Conservation (phyloP, 2,329 filamentous ascomycete genomes). For the Stagonosporopsis tanaceti region DNA sequence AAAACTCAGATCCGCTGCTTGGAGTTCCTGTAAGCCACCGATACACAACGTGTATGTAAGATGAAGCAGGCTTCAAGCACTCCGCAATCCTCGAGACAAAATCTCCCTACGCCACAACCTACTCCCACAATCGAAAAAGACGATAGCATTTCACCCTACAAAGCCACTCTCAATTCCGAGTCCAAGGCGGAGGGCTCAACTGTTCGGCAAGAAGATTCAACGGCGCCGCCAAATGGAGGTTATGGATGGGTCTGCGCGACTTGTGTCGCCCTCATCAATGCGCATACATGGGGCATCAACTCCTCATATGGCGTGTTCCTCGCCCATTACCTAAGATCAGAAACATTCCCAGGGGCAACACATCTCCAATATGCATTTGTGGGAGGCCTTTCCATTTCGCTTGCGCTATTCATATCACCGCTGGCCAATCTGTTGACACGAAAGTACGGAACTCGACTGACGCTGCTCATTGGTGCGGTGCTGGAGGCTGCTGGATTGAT, state of each 20-base stretch:
- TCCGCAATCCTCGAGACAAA: too few species aligned
- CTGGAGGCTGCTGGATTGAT: constrained; percentile 46
- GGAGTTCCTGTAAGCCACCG: too few species aligned
- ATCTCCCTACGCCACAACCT: too few species aligned
- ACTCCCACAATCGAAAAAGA: too few species aligned
- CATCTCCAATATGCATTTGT: constrained; percentile 49
- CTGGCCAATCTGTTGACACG: constrained; percentile 36
- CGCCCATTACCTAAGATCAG: constrained; percentile 47
- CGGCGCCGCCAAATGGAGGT: constrained; percentile 4
- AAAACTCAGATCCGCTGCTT: too few species aligned
- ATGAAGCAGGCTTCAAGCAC: too few species aligned
- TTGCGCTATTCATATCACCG: constrained; percentile 42
- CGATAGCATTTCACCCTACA: too few species aligned
- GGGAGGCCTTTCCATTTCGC: constrained; percentile 47
- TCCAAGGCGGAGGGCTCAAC: not conserved
- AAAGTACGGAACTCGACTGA: constrained; percentile 28
- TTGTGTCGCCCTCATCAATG: not conserved
- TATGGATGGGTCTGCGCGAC: constrained; percentile 5
- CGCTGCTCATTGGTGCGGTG: constrained; percentile 43
- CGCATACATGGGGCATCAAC: constrained; percentile 8
- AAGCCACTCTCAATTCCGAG: too few species aligned
- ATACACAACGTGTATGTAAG: too few species aligned
- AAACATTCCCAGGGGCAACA: constrained; percentile 42
- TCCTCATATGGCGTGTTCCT: constrained; percentile 52
- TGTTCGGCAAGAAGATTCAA: too few species aligned